These are phyloP conservation scores for Wickerhamiella infanticola DNA, from an alignment of 1,139 yeast species.

Conservation along the genomic window DNA sequence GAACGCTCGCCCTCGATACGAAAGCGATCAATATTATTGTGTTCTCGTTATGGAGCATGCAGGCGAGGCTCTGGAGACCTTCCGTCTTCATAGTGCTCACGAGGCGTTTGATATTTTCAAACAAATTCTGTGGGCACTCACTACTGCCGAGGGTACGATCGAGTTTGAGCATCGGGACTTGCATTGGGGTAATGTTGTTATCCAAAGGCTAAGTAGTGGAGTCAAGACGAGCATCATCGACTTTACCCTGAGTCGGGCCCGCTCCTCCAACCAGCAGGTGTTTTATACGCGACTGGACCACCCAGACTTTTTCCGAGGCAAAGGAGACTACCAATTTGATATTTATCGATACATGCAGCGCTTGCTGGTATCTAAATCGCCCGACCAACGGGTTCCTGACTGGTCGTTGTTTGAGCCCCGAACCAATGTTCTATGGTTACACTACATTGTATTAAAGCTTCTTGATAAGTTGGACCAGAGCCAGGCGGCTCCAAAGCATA, in stretches of 20 bases:
- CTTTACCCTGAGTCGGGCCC: conserved; percentile 38
- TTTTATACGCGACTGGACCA: conserved; percentile 29
- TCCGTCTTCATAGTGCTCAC: conserved; percentile 6
- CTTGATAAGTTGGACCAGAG: conserved; percentile 15
- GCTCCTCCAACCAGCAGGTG: conserved; percentile 10
- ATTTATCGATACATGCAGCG: conserved; percentile 34
- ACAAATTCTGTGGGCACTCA: conserved; percentile 34
- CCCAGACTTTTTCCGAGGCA: conserved; percentile 36
- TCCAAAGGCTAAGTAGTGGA: conserved; percentile 6
- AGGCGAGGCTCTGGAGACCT: conserved; percentile 32
- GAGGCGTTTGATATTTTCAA: conserved; percentile 40
- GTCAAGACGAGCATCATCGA: conserved; percentile 39
- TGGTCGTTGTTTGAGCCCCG: conserved; percentile 31
- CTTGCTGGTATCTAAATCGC: conserved; percentile 4
- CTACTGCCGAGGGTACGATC: conserved; percentile 34
- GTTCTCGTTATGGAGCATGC: conserved; percentile 33
- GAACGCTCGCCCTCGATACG: conserved; percentile 27
- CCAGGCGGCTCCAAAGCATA: neutral
- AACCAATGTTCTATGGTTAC: conserved; percentile 38
- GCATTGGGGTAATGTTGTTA: conserved; percentile 44
- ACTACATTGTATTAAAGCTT: conserved; percentile 31
- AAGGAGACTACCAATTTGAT: conserved; percentile 38
- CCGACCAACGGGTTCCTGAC: conserved; percentile 17
- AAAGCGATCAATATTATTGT: conserved; percentile 29
- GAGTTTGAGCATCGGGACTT: conserved; percentile 56